These are phyloP conservation scores for Dendryphion nanum DNA, from an alignment of 2,329 filamentous ascomycete genomes.

Conservation along the genomic window DNA sequence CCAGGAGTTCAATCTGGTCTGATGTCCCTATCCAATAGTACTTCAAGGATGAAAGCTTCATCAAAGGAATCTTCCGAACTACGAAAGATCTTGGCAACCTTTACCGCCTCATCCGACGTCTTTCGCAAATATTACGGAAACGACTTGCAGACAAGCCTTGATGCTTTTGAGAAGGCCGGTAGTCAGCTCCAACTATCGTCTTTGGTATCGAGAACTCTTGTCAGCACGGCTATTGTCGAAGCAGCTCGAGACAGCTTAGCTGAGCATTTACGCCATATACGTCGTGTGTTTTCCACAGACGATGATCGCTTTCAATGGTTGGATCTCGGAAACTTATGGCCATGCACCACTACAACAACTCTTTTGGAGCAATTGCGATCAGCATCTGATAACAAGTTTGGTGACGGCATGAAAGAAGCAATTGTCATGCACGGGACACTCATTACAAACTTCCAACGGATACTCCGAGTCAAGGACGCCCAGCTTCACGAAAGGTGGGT, in stretches of 20 bases:
- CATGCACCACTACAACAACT: slow-evolving; percentile 41
- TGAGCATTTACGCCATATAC: too few species aligned
- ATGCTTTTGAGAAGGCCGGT: too few species aligned
- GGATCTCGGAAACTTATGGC: slow-evolving; percentile 42
- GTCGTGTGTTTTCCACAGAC: slow-evolving; percentile 5
- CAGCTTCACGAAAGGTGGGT: slow-evolving; percentile 14
- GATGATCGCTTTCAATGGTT: slow-evolving; percentile 43
- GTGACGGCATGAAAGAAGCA: slow-evolving; percentile 33
- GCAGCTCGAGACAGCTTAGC: too few species aligned
- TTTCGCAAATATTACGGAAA: too few species aligned
- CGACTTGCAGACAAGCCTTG: too few species aligned
- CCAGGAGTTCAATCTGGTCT: too few species aligned
- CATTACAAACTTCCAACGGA: slow-evolving; percentile 46
- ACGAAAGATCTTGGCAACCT: too few species aligned
- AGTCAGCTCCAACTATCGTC: too few species aligned
- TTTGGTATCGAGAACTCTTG: slow-evolving; percentile 14
- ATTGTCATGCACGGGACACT: slow-evolving; percentile 46
- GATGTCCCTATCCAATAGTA: too few species aligned
- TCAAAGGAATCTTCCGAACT: too few species aligned
- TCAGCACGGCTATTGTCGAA: slow-evolving; percentile 6
- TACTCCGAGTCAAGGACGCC: slow-evolving; percentile 40
- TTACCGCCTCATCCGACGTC: too few species aligned
- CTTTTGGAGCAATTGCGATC: slow-evolving; percentile 50
- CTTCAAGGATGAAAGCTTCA: too few species aligned
- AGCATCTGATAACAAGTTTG: slow-evolving; percentile 23